Percentiles rank a stretch among this genome's conserved stretches.
These are phyloP conservation scores for Pseudonitzschia multistriata DNA, from an alignment of 108 stramenopile genomes.

Conservation along the genomic window DNA sequence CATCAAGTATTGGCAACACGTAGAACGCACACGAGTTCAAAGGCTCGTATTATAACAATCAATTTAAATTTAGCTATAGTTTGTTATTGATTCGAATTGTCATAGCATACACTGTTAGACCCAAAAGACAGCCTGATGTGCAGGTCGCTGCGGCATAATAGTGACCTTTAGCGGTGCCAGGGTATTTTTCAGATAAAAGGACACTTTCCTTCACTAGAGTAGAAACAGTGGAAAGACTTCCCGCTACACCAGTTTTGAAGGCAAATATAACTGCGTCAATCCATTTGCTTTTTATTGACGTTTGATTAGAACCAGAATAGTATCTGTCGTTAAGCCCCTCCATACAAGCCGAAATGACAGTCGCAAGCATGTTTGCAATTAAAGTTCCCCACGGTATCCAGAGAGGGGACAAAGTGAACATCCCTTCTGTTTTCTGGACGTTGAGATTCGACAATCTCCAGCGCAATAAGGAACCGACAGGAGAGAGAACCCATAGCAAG, in stretches of 20 bases:
- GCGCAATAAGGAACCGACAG: slow-evolving; percentile 57
- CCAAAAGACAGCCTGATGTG: slow-evolving; percentile 36
- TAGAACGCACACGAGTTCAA: too few relatives aligned
- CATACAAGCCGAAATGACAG: slow-evolving; percentile 39
- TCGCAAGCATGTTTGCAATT: slow-evolving; percentile 53
- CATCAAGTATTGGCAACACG: too few relatives aligned
- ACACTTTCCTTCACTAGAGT: slow-evolving; percentile 67
- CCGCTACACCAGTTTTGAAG: slow-evolving; percentile 59
- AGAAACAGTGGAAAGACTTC: slow-evolving; percentile 77
- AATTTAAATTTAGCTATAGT: not conserved
- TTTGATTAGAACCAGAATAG: not conserved
- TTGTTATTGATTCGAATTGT: slow-evolving; percentile 36
- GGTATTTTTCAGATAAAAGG: slow-evolving; percentile 33
- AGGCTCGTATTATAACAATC: not conserved
- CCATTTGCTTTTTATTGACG: slow-evolving; percentile 7
- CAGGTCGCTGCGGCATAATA: slow-evolving; percentile 51
- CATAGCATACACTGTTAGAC: slow-evolving; percentile 52
- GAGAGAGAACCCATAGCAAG: slow-evolving; percentile 47
- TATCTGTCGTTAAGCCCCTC: slow-evolving; percentile 27
- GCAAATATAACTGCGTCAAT: slow-evolving; percentile 17
- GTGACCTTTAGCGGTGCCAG: slow-evolving; percentile 43
- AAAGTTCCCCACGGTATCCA: slow-evolving; percentile 81
- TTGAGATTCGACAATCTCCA: slow-evolving; percentile 62
- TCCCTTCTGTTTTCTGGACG: slow-evolving; percentile 5
- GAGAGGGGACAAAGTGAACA: not conserved